Conservation (phyloP, 208 protist species). For the Acanthamoeba rhysodes region DNA sequence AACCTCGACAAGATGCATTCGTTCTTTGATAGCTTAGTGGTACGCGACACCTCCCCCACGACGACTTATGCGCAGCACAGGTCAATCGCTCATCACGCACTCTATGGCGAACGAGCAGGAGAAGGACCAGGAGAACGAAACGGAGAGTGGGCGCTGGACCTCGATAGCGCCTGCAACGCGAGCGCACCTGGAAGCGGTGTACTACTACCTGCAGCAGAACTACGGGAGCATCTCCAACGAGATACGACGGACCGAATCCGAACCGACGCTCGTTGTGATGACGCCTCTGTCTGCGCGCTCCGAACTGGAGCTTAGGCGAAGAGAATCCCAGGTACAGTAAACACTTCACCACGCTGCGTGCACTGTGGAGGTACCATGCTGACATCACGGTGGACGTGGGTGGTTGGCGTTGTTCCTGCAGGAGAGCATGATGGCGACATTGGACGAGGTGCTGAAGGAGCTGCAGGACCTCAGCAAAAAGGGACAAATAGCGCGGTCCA, state of each 20-base stretch:
- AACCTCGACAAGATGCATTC: conserved; percentile 76
- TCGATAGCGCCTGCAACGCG: conserved; percentile 50
- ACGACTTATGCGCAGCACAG: not conserved
- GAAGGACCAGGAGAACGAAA: not conserved
- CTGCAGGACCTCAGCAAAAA: conserved; percentile 56
- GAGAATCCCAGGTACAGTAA: not conserved
- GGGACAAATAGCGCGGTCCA: not conserved
- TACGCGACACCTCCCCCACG: not conserved
- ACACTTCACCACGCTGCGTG: no score
- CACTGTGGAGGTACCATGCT: no score
- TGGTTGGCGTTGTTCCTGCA: not conserved
- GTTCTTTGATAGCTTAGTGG: conserved; percentile 84
- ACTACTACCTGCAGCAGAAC: conserved; percentile 72
- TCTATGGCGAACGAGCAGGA: not conserved
- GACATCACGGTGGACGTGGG: not conserved
- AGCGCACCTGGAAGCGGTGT: conserved; percentile 48
- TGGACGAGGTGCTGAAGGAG: conserved; percentile 55
- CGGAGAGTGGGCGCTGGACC: not conserved
- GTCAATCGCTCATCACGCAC: not conserved
- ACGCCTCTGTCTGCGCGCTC: not conserved
- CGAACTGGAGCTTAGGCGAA: not conserved
- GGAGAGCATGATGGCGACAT: conserved; percentile 32
- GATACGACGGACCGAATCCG: conserved; percentile 37
- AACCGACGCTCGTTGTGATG: not conserved
- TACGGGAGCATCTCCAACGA: conserved; percentile 43